Conservation (phyloP, 1,284 basidiomycete species). For the Apiotrichum veenhuisii region DNA sequence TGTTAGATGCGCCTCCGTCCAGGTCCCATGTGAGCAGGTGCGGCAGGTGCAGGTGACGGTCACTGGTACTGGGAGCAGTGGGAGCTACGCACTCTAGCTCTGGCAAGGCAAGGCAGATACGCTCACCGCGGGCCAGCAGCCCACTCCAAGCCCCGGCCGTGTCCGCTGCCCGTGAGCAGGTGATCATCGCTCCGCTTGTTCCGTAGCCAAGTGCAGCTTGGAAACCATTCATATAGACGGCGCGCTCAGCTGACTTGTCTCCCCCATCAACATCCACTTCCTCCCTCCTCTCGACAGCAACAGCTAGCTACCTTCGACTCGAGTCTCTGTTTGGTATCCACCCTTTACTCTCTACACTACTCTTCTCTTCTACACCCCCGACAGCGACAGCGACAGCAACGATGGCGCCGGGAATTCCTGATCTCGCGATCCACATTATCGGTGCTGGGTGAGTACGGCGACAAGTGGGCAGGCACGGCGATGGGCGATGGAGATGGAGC, state of each 20-base stretch:
- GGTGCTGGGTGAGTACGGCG: constrained; percentile 18
- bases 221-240: background rate
- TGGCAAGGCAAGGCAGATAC: too few relatives aligned
- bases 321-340: too few relatives aligned
- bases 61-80: too few relatives aligned
- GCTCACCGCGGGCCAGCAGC: too few relatives aligned
- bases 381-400: background rate
- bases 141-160: background rate
- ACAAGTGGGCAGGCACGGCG: too few relatives aligned
- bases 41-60: too few relatives aligned
- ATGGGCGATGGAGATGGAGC: background rate
- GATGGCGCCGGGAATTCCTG: constrained; percentile 10
- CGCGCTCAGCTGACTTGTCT: background rate
- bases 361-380: background rate
- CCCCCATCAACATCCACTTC: background rate
- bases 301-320: too few relatives aligned
- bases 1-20: too few relatives aligned
- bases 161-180: background rate
- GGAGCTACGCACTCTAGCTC: too few relatives aligned
- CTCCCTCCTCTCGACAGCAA: background rate
- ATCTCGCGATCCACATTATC: constrained; percentile 20
- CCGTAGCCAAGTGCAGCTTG: too few relatives aligned
- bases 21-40: too few relatives aligned
- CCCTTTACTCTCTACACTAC: too few relatives aligned
- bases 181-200: background rate